Base-by-base conservation (phyloP, 2,329 filamentous ascomycete species). In the Epichloe glyceriae region DNA sequence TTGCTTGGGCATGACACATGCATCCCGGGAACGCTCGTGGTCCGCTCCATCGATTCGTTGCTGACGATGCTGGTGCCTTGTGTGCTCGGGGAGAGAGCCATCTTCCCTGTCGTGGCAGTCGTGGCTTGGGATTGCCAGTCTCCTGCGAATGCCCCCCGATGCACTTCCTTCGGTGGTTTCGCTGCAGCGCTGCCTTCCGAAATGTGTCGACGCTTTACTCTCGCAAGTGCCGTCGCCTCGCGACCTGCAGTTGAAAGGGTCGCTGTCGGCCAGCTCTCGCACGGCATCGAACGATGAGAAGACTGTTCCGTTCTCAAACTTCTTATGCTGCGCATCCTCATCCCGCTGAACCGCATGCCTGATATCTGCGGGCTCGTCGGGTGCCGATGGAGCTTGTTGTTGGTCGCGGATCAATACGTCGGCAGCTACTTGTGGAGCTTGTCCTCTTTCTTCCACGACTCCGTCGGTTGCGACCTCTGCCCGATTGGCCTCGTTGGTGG, bases 11-110 rank as follows among this genome's bases (percentile, higher is more conserved):
- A 66, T 2, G 70, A 69, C 26, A 72, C 61, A 20, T 67, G 68
- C 53, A 64, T 57, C 11, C 60, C 62, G 0, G 70, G 71, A 19
- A 74, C 65, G 55, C 71, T 72, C 38, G 65, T 61, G 3, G 71
- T 70, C 17, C 71, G 72, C 45, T 80, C 78, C 50, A 73, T 60
- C 7, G 78, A 80, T 42, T 80, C 77, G 50, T 73, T 72, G 64
- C 79, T 83, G 56, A 80, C 74, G 55, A 83, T 79, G 62, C 80
- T 83, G 17, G 80, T 83, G 39, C 79, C 80, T 59, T 80, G 73
- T 3, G 80, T 83, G 61, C 79, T 83, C 2, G 80, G 80, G 22
- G 80, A 83, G 37, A 82, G 66, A 3, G 80, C 78, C 74, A 81
- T 75, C 64, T 80, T 82, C 47, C 78, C 75, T 1, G 79, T 82